Evolutionary conservation across 257 asterid genomes (phyloP).

Genomic region (Verbascum thapsus): DNA sequence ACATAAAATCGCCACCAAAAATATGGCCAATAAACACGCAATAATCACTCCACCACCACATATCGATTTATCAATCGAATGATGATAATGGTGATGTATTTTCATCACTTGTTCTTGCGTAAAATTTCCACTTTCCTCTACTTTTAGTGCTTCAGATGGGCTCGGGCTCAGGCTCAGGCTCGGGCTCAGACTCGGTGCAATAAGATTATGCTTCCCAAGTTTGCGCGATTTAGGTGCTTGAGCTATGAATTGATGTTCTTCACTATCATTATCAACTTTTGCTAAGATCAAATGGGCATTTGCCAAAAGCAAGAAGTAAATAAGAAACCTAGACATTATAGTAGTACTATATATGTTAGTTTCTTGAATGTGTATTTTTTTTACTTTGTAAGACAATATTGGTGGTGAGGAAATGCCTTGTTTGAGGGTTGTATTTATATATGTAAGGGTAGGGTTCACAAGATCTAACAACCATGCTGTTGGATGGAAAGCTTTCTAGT

Average conservation of each 20-base stretch:
- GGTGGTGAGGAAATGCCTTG: not conserved
- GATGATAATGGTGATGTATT: constrained; percentile 28
- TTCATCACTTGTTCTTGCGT: constrained; percentile 24
- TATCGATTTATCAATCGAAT: constrained; percentile 32
- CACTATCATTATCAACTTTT: constrained; percentile 4
- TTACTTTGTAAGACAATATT: not conserved
- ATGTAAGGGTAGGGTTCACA: not conserved
- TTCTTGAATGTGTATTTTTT: not conserved
- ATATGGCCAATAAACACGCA: constrained; percentile 37
- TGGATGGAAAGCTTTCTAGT: constrained; percentile 19
- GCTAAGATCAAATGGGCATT: constrained; percentile 23
- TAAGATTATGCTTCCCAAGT: constrained; percentile 28
- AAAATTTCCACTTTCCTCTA: constrained; percentile 16
- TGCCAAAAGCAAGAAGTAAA: constrained; percentile 29
- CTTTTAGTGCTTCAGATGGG: constrained; percentile 19
- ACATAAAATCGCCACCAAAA: constrained; percentile 53
- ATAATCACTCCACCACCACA: constrained; percentile 42
- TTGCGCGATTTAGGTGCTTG: constrained; percentile 28
- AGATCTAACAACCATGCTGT: not conserved
- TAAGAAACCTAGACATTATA: constrained; percentile 29
- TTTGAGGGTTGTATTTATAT: not conserved
- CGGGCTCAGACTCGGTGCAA: not conserved
- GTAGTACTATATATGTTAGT: too few species aligned
- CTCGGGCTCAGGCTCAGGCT: constrained; percentile 20
- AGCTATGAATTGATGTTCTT: not conserved